Evolutionary conservation across 2,329 filamentous ascomycete genomes (phyloP).

Genomic region (Fusarium anthophilum): DNA sequence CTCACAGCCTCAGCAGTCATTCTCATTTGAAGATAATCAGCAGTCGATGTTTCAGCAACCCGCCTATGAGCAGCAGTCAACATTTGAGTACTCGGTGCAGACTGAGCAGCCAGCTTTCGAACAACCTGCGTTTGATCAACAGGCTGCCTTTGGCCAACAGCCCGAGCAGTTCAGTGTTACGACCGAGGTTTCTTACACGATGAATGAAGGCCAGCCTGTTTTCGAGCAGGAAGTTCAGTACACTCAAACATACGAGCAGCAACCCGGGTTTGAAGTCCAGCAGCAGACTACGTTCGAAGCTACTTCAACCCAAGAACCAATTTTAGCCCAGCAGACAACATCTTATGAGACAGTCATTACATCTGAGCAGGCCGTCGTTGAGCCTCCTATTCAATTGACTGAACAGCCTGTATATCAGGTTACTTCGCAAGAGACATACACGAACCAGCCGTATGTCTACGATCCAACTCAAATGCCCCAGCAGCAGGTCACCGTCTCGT

Average conservation of each 20-base stretch:
- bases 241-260: slow-evolving; percentile 13
- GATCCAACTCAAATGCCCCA: slow-evolving; percentile 3
- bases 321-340: not conserved
- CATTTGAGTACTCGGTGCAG: slow-evolving; percentile 9
- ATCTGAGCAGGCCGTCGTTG: not conserved
- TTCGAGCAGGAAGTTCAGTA: slow-evolving; percentile 19
- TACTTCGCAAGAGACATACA: not conserved
- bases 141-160: slow-evolving; percentile 7
- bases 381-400: not conserved
- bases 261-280: slow-evolving; percentile 8
- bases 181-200: not conserved
- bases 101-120: slow-evolving; percentile 5
- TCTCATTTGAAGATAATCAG: not conserved
- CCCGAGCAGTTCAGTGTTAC: slow-evolving; percentile 8
- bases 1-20: slow-evolving; percentile 10
- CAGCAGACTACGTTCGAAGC: slow-evolving; percentile 12
- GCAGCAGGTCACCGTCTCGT: slow-evolving; percentile 11
- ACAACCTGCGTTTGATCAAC: not conserved
- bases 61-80: slow-evolving; percentile 15
- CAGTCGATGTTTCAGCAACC: slow-evolving; percentile 18
- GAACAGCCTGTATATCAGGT: slow-evolving; percentile 2
- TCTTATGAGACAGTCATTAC: not conserved
- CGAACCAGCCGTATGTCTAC: slow-evolving; percentile 3
- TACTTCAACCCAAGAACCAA: not conserved
- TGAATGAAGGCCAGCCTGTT: not conserved